Percentiles rank a stretch among this genome's conserved stretches.
phyloP scores from a whole-genome alignment of 2,329 filamentous ascomycete species.

The Plectosphaerella sp. region DNA sequence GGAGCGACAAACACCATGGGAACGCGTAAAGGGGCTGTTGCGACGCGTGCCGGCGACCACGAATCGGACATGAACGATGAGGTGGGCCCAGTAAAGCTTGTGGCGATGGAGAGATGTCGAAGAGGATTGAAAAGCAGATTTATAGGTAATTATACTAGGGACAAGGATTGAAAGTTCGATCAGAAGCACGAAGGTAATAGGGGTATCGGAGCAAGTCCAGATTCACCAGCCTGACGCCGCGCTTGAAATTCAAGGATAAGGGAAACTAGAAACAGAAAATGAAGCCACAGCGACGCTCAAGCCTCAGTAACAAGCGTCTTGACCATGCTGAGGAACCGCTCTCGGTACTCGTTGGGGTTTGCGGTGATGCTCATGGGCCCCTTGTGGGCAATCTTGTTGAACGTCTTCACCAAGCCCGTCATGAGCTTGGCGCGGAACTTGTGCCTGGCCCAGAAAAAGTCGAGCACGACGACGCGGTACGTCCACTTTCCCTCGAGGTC shows the following conservation, averaged over 20 bases:
- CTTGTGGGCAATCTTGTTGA: slow-evolving; percentile 58
- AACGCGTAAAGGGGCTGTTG: too few relatives aligned
- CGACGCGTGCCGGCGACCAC: too few relatives aligned
- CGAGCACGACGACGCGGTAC: slow-evolving; percentile 63
- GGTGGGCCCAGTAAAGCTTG: too few relatives aligned
- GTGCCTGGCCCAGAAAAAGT: slow-evolving; percentile 75
- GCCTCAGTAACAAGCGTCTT: slow-evolving; percentile 33
- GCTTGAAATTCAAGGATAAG: not conserved
- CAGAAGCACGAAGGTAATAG: not conserved
- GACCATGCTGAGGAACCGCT: slow-evolving; percentile 47
- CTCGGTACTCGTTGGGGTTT: slow-evolving; percentile 61
- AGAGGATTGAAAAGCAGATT: too few relatives aligned
- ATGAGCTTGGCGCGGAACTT: slow-evolving; percentile 61
- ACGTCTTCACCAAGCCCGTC: slow-evolving; percentile 60
- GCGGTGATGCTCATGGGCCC: slow-evolving; percentile 75
- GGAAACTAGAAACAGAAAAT: not conserved
- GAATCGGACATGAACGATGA: too few relatives aligned
- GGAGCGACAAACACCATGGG: too few relatives aligned
- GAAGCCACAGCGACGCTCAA: slow-evolving; percentile 7
- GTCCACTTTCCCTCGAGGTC: slow-evolving; percentile 61
- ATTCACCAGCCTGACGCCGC: not conserved
- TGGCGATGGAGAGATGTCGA: too few relatives aligned
- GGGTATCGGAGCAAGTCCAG: not conserved
- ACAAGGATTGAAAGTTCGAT: not conserved
- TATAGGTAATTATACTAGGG: too few relatives aligned